Evolutionary conservation across 2,329 filamentous ascomycete species (phyloP), one percentile per base, ranked within the genome.

Genomic region (Neobulgaria alba): DNA sequence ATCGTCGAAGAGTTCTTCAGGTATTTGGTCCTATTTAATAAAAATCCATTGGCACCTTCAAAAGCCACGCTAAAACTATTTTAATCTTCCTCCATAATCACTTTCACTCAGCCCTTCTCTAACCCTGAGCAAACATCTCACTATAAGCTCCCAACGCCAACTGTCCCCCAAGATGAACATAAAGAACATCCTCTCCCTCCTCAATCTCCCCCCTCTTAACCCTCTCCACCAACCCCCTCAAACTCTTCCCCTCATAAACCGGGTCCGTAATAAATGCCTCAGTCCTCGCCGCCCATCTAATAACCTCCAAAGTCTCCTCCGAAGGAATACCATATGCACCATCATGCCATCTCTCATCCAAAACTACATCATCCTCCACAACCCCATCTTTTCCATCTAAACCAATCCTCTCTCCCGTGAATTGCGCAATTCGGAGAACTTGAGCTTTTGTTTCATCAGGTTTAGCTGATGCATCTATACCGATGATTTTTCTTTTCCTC

Each of bases 261-360:
- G 81, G 82, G 55, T 86, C 82, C 0, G 80, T 85, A 47, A 86
- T 82, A 52, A 86, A 79, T 0, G 73, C 82, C 63, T 86, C 82
- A 1, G 75, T 83, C 43, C 66, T 60, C 0, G 82, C 82, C 4
- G 76, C 78, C 55, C 82, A 78, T 58, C 72, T 72, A 57, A 86
- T 85, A 0, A 80, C 81, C 21, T 77, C 77, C 36, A 80, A 69
- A 1, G 82, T 86, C 52, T 65, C 64, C 57, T 75, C 63, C 49
- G 82, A 77, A 0, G 80, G 78, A 42, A 84, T 69, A 2, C 82
- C 82, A 58, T 86, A 85, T 5, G 71, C 63, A 5, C 78, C 78
- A 14, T 71, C 82, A 58, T 84, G 79, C 55, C 82, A 86, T 46
- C 75, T 57, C 26, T 71, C 72, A 54, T 84, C 75, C 2, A 86